A percentile compares a stretch with the other conserved stretches of the same genome.
Conservation (phyloP, 306 rosid genomes). For the barrel medic (Medicago truncatula) region MtrunA17r5.0-ANR NC_053047.1:10270501-10271000, state of each 20-base stretch:
- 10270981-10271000: conserved; percentile 69
- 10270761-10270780: conserved; percentile 64
- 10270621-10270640: conserved; percentile 81
- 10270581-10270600: conserved; percentile 63
- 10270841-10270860: conserved; percentile 72
- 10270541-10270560: conserved; percentile 96
- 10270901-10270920: conserved; percentile 66
- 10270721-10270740: conserved; percentile 81
- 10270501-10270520: conserved; percentile 65
- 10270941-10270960: conserved; percentile 60
- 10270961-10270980: conserved; percentile 63
- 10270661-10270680: conserved; percentile 51
- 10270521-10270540: conserved; percentile 64
- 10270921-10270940: conserved; percentile 73
- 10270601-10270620: conserved; percentile 70
- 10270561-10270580: conserved; percentile 86
- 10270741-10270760: conserved; percentile 86
- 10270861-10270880: conserved; percentile 69
- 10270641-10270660: conserved; percentile 60
- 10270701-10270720: conserved; percentile 62
- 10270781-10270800: conserved; percentile 67
- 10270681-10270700: conserved; percentile 59
- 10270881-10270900: conserved; percentile 59
- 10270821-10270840: conserved; percentile 84
- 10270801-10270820: conserved; percentile 83